Conservation (phyloP, 108 stramenopile species). For the Pseudonitzschia delicatissima region DNA sequence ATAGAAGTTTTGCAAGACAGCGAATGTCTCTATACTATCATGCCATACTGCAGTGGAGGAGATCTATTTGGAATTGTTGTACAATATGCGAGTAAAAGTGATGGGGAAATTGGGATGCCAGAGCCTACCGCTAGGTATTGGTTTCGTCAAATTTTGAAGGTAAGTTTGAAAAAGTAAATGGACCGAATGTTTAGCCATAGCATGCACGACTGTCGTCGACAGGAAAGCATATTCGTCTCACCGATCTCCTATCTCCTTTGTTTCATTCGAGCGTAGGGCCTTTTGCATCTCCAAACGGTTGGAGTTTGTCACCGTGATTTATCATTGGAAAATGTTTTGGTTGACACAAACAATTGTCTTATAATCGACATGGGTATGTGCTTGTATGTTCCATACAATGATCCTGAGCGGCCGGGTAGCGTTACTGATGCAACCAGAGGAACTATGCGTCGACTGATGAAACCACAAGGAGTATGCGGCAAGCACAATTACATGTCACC, state of each 20-base stretch:
- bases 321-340: slow-evolving; percentile 88
- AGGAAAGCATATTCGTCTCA: background rate
- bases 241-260: background rate
- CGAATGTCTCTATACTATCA: slow-evolving; percentile 79
- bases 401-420: slow-evolving; percentile 31
- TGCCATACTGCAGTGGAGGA: slow-evolving; percentile 88
- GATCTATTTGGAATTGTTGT: slow-evolving; percentile 88
- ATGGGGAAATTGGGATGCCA: slow-evolving; percentile 76
- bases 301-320: slow-evolving; percentile 92
- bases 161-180: slow-evolving; percentile 23
- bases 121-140: slow-evolving; percentile 83
- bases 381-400: slow-evolving; percentile 84
- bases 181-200: background rate
- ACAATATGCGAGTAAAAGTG: slow-evolving; percentile 65
- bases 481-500: slow-evolving; percentile 97
- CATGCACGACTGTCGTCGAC: background rate
- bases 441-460: slow-evolving; percentile 62
- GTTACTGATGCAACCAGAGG: slow-evolving; percentile 60
- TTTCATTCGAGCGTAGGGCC: slow-evolving; percentile 40
- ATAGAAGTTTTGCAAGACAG: slow-evolving; percentile 81
- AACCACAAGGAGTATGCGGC: slow-evolving; percentile 86
- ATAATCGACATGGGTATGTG: slow-evolving; percentile 98
- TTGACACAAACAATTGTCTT: slow-evolving; percentile 68
- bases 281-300: slow-evolving; percentile 78
- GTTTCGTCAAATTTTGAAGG: slow-evolving; percentile 86